Evolutionary conservation across 2,329 filamentous ascomycete genomes (phyloP).

Genomic region (Penicillium griseofulvum): DNA sequence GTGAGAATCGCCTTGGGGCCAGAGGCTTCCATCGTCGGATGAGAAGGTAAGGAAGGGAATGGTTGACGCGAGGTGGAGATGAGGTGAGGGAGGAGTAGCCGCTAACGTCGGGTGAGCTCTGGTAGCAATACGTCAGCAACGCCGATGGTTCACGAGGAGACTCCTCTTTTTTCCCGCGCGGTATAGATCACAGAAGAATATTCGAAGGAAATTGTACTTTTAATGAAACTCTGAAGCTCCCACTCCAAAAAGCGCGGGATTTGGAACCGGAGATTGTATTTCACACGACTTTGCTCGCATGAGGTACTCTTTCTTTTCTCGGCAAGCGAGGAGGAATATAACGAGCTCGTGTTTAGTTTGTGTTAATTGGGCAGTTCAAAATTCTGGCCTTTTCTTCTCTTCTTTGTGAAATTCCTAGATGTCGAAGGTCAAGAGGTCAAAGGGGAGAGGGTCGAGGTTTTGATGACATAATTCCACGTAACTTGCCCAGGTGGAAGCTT

Average conservation of each 20-base stretch:
- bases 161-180: neutral
- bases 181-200: neutral
- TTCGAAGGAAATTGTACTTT: slow-evolving; percentile 13
- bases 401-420: neutral
- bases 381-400: neutral
- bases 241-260: slow-evolving; percentile 17
- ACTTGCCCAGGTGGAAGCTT: slow-evolving; percentile 13
- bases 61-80: slow-evolving; percentile 21
- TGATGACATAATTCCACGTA: slow-evolving; percentile 32
- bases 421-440: slow-evolving; percentile 9
- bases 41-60: slow-evolving; percentile 15
- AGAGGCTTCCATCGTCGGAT: slow-evolving; percentile 38
- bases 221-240: slow-evolving; percentile 19
- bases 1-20: slow-evolving; percentile 35
- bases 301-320: slow-evolving; percentile 13
- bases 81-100: slow-evolving; percentile 19
- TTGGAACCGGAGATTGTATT: slow-evolving; percentile 24
- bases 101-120: slow-evolving; percentile 29
- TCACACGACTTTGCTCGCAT: slow-evolving; percentile 31
- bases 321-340: slow-evolving; percentile 5
- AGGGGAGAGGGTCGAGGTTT: slow-evolving; percentile 5
- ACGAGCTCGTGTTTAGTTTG: neutral
- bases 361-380: neutral
- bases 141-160: neutral
- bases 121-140: slow-evolving; percentile 26